Evolutionary conservation across 2,329 filamentous ascomycete species (phyloP).

Genomic region (Cercospora sp.): DNA sequence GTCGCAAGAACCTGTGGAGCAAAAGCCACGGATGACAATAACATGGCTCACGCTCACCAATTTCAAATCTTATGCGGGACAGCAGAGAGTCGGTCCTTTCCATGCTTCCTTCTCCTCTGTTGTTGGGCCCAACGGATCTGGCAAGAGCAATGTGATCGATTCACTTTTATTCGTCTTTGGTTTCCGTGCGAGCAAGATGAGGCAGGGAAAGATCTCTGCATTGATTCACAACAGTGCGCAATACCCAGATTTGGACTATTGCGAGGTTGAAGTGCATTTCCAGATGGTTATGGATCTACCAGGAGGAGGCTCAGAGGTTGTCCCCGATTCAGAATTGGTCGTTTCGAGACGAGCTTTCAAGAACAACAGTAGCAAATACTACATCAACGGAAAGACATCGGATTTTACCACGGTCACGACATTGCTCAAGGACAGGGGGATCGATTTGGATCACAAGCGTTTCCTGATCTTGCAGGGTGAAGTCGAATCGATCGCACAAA

Average conservation of each 20-base stretch:
- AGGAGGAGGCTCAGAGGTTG: constrained; percentile 70
- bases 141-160: constrained; percentile 98
- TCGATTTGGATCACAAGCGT: constrained; percentile 96
- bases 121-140: constrained; percentile 95
- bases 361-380: constrained; percentile 98
- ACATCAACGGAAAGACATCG: constrained; percentile 85
- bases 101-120: constrained; percentile 97
- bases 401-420: constrained; percentile 91
- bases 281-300: constrained; percentile 90
- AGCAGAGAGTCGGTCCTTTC: constrained; percentile 94
- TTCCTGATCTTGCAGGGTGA: constrained; percentile 97
- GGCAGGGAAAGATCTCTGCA: constrained; percentile 96
- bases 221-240: constrained; percentile 95
- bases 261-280: constrained; percentile 96
- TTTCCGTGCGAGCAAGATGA: constrained; percentile 98
- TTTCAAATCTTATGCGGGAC: constrained; percentile 97
- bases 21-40: constrained; percentile 87
- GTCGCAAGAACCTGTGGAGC: constrained; percentile 71
- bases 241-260: constrained; percentile 80
- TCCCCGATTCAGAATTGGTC: constrained; percentile 80
- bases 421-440: constrained; percentile 79
- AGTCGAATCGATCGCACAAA: constrained; percentile 97
- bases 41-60: constrained; percentile 90
- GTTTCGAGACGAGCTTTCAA: constrained; percentile 93
- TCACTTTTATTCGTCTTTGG: constrained; percentile 98